phyloP scores from a whole-genome alignment of 2,329 filamentous ascomycete genomes.

The Stemphylium vesicarium region DNA sequence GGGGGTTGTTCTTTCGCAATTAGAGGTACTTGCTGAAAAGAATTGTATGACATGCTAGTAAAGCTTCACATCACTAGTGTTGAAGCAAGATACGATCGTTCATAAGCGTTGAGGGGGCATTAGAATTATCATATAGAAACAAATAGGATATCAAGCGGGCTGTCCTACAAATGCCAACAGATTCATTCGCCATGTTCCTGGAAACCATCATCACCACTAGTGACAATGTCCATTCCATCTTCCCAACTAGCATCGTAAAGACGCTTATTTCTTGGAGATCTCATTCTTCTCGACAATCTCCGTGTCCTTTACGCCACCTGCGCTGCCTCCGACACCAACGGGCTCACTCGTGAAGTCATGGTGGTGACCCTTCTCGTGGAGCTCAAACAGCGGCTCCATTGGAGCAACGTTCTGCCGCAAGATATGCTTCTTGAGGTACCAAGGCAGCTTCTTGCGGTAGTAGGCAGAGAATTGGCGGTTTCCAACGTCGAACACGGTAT shows the following conservation, averaged over 20 bases:
- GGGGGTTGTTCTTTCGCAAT: too few species aligned
- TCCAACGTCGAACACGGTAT: slow-evolving; percentile 41
- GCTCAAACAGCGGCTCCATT: slow-evolving; percentile 33
- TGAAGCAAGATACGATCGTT: too few species aligned
- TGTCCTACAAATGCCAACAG: too few species aligned
- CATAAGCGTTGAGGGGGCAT: too few species aligned
- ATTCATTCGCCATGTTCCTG: too few species aligned
- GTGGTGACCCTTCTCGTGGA: slow-evolving; percentile 20
- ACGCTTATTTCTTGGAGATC: neutral
- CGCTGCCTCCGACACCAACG: neutral
- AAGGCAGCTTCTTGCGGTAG: slow-evolving; percentile 42
- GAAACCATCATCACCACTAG: too few species aligned
- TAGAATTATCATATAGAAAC: too few species aligned
- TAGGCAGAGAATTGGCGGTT: slow-evolving; percentile 32
- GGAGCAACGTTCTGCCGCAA: slow-evolving; percentile 37
- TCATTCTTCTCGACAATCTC: slow-evolving; percentile 14
- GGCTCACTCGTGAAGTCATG: neutral
- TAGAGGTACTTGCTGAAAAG: too few species aligned
- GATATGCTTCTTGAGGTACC: slow-evolving; percentile 47
- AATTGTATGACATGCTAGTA: too few species aligned
- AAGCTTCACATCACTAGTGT: too few species aligned
- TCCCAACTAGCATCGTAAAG: neutral
- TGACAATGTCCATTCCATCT: neutral
- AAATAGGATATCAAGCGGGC: too few species aligned
- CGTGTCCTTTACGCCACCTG: neutral